Evolutionary conservation across 495 filamentous ascomycete genomes (phyloP).

Genomic region (Elasticomyces elasticus): DNA sequence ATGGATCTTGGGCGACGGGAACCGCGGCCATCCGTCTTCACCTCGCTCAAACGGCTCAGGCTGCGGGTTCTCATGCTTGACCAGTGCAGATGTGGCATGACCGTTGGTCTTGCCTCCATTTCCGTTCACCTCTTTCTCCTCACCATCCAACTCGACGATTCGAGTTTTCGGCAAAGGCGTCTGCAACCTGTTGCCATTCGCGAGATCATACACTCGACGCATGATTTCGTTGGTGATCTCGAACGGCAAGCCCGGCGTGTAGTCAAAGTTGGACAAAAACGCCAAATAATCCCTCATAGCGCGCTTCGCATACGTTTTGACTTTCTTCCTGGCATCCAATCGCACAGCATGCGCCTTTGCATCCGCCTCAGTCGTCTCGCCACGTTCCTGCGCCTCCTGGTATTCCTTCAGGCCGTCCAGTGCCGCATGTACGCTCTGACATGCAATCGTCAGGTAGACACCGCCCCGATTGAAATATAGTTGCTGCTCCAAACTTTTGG

Average conservation of each 20-base stretch:
- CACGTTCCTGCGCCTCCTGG: constrained; percentile 28
- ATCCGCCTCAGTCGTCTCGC: constrained; percentile 17
- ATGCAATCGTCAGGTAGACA: constrained; percentile 62
- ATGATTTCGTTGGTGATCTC: constrained; percentile 58
- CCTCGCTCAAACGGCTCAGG: constrained; percentile 20
- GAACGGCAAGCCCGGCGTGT: constrained; percentile 57
- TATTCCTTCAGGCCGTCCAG: constrained; percentile 35
- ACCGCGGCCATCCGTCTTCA: constrained; percentile 27
- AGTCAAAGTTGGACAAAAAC: constrained; percentile 63
- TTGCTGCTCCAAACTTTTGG: constrained; percentile 61
- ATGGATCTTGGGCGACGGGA: constrained; percentile 33
- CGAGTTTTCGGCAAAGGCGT: constrained; percentile 18
- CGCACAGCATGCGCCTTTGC: constrained; percentile 35
- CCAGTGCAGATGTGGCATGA: constrained; percentile 19
- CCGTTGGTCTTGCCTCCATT: constrained; percentile 4
- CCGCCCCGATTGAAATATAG: constrained; percentile 66
- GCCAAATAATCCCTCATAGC: constrained; percentile 60
- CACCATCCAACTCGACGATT: constrained; percentile 15
- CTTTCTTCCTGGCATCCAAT: constrained; percentile 52
- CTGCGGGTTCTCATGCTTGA: constrained; percentile 25
- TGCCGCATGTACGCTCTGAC: constrained; percentile 48
- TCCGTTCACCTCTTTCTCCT: constrained; percentile 13
- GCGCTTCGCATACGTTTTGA: constrained; percentile 61
- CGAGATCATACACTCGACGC: constrained; percentile 49
- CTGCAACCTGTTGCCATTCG: constrained; percentile 27